Evolutionary conservation across 2,329 filamentous ascomycete species (phyloP).

Genomic region (Talaromyces sp.): DNA sequence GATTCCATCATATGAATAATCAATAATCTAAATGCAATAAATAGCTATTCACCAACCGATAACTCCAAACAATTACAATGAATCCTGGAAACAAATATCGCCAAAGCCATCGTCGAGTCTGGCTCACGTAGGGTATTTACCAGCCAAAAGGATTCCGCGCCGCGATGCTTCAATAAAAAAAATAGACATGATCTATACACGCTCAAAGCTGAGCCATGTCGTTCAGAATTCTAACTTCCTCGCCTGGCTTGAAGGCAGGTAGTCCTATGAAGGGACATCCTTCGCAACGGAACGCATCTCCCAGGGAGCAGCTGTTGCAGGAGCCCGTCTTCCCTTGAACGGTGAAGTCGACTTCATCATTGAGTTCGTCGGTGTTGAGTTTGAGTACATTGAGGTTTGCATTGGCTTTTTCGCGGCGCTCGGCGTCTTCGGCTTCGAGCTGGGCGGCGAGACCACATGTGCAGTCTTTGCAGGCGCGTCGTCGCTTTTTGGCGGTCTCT

Average conservation of each 20-base stretch:
- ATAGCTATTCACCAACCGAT: neutral
- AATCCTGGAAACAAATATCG: neutral
- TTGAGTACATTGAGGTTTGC: constrained; percentile 54
- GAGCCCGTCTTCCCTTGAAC: constrained; percentile 95
- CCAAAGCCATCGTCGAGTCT: constrained; percentile 4
- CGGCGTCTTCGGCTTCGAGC: constrained; percentile 77
- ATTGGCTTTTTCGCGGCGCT: constrained; percentile 63
- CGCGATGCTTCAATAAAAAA: constrained; percentile 7
- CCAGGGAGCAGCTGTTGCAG: constrained; percentile 89
- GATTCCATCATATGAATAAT: neutral
- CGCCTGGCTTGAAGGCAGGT: constrained; percentile 93
- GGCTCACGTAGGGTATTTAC: constrained; percentile 12
- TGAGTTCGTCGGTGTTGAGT: constrained; percentile 71
- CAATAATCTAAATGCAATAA: neutral
- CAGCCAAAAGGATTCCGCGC: constrained; percentile 12
- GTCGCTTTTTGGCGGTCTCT: constrained; percentile 83
- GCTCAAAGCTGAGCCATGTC: constrained; percentile 74
- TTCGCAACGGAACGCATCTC: constrained; percentile 79
- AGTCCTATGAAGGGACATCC: constrained; percentile 79
- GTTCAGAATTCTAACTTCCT: constrained; percentile 85
- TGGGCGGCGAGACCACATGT: constrained; percentile 86
- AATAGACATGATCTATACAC: neutral
- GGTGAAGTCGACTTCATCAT: constrained; percentile 84
- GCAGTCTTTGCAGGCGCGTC: constrained; percentile 96
- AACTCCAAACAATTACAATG: neutral